Conservation (phyloP, 192 early-diverging fungal species). For the Coemansia sp. region DNA sequence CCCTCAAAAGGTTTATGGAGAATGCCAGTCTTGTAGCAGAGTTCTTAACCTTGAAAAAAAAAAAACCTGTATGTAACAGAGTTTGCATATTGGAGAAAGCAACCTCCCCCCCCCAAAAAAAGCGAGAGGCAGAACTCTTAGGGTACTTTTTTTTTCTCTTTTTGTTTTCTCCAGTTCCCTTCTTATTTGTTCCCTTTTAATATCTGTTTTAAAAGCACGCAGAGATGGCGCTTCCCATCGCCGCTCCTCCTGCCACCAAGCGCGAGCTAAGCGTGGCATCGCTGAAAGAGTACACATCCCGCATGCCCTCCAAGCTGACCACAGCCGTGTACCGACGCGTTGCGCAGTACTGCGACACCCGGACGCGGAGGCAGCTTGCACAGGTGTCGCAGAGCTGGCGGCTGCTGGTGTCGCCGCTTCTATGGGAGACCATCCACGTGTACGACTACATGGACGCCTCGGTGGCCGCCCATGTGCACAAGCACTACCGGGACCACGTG, state of each 20-base stretch:
- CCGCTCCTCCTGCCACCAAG: slow-evolving; percentile 15
- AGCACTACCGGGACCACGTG: slow-evolving; percentile 41
- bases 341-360: slow-evolving; percentile 49
- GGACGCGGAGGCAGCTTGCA: slow-evolving; percentile 39
- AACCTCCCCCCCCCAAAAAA: no score
- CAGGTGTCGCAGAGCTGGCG: slow-evolving; percentile 55
- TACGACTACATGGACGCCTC: slow-evolving; percentile 41
- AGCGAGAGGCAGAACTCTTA: no score
- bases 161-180: background rate
- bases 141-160: background rate
- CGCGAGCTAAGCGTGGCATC: slow-evolving; percentile 27
- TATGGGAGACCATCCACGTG: slow-evolving; percentile 45
- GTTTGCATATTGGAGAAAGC: no score
- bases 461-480: slow-evolving; percentile 37
- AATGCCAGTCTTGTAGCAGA: no score
- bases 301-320: slow-evolving; percentile 39
- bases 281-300: slow-evolving; percentile 33
- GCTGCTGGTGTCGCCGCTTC: slow-evolving; percentile 37
- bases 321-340: slow-evolving; percentile 46
- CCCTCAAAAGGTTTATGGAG: background rate
- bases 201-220: background rate
- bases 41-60: no score
- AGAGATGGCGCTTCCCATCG: slow-evolving; percentile 29
- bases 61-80: no score
- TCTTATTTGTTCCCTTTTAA: background rate